Evolutionary conservation across 2,329 filamentous ascomycete genomes (phyloP).

Genomic region (Aureobasidium sp.): DNA sequence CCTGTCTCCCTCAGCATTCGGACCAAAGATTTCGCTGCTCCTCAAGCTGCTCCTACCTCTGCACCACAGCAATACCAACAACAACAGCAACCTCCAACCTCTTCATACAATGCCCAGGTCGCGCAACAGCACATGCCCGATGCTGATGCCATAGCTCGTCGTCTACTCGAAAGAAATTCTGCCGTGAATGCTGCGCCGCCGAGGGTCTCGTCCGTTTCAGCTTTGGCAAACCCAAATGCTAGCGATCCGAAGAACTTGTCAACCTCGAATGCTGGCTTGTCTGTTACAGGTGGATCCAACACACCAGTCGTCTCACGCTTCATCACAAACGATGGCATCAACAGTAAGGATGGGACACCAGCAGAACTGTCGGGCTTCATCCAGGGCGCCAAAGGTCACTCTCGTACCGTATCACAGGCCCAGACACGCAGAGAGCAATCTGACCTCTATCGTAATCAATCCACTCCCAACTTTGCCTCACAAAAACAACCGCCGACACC

Average conservation of each 20-base stretch:
- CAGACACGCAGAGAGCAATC: constrained; percentile 5
- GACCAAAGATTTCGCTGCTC: constrained; percentile 11
- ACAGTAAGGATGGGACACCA: constrained; percentile 30
- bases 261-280: constrained; percentile 27
- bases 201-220: constrained; percentile 55
- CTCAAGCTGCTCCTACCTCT: not conserved
- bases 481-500: constrained; percentile 23
- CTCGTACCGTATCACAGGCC: constrained; percentile 10
- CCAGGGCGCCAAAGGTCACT: constrained; percentile 14
- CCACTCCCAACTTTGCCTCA: constrained; percentile 13
- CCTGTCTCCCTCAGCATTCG: not conserved
- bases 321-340: constrained; percentile 27
- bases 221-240: constrained; percentile 27
- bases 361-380: constrained; percentile 5
- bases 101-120: constrained; percentile 3
- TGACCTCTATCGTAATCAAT: constrained; percentile 14
- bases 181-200: constrained; percentile 51
- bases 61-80: not conserved
- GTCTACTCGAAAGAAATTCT: constrained; percentile 56
- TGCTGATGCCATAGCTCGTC: constrained; percentile 59
- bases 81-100: not conserved
- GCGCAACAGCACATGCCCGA: constrained; percentile 32
- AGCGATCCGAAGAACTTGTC: constrained; percentile 27
- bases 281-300: not conserved
- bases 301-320: constrained; percentile 38